phyloP scores from a whole-genome alignment of 257 asterid genomes.

The Solanum dulcamara region DNA sequence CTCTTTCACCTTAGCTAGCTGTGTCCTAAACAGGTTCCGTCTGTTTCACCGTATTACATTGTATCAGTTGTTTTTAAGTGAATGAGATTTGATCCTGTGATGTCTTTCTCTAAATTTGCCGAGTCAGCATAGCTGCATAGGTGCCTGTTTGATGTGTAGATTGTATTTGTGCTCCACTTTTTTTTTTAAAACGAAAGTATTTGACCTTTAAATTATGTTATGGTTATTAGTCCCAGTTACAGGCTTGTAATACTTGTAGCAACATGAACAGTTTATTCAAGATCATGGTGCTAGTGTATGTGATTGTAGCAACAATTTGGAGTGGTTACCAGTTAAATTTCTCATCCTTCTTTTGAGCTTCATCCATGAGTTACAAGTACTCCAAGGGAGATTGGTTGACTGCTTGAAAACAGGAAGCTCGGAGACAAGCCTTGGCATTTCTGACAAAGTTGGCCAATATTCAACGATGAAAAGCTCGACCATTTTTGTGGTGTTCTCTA shows the following conservation, averaged over 20 bases:
- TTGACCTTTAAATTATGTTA: background rate
- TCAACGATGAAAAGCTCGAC: conserved; percentile 18
- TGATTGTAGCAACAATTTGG: conserved; percentile 26
- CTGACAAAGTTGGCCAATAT: conserved; percentile 14
- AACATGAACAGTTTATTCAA: conserved; percentile 42
- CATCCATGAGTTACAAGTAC: conserved; percentile 62
- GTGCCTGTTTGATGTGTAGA: background rate
- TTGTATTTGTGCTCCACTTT: background rate
- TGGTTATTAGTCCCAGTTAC: background rate
- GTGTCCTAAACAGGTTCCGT: background rate
- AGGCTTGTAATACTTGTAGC: background rate
- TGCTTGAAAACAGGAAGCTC: conserved; percentile 19
- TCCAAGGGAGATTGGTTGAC: conserved; percentile 36
- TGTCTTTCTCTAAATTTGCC: background rate
- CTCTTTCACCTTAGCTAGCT: background rate
- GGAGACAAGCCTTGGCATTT: conserved; percentile 19
- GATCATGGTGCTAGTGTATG: conserved; percentile 40
- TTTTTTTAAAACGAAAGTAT: background rate
- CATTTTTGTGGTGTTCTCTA: conserved; percentile 35
- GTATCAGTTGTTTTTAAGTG: background rate
- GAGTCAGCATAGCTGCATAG: background rate
- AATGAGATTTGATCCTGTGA: background rate
- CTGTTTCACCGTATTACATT: background rate
- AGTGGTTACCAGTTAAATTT: conserved; percentile 57
- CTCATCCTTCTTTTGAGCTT: conserved; percentile 60